Evolutionary conservation across 2,329 filamentous ascomycete species (phyloP), one percentile per base, ranked within the genome.

Genomic region (Pseudopyricularia javanii): DNA sequence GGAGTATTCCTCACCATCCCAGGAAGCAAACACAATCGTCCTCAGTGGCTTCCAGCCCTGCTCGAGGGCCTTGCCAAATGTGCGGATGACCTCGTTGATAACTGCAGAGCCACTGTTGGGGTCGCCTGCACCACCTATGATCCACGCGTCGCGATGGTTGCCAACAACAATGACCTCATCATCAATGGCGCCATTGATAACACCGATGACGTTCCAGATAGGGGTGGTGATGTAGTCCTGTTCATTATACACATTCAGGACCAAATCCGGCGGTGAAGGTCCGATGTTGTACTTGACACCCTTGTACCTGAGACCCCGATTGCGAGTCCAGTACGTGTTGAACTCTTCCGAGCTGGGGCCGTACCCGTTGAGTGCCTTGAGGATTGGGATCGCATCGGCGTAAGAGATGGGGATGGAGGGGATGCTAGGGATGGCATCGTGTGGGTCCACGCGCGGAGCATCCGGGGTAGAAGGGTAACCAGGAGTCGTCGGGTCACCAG

Each of bases 11-110:
- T 85, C 85, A 4, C 81, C 93, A 66, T 98, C 93, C 93, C 93
- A 98, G 33, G 88, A 95, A 63, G 91, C 90, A 66, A 98, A 97
- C 65, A 95, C 87, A 58, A 98, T 95, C 3, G 89, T 94, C n/a
- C 93, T 85, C 15, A 95, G 74, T 1, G 93, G 93, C 26, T 87
- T 79, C 93, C 93, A 98, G 52, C 91, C 91, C 54, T 82, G 79
- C 15, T 75, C 68, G 22, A 83, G 74, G 15, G 97, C 77, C 57
- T 88, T 82, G 40, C 90, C 89, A 61, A 98, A 88, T 49, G 95
- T 82, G 47, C 86, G 83, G 22, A 87, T 83, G 54, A 97, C 76
- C 70, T 98, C 93, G 52, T 97, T 77, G 76, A 98, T 85, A 40
- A 97, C 78, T 5, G 91, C 91, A 0, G 90, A 95, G 28, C 91